Evolutionary conservation across 805 yeast genomes (phyloP), one percentile per base, ranked within the genome.

Genomic region (Ogataea dorogensis): DNA sequence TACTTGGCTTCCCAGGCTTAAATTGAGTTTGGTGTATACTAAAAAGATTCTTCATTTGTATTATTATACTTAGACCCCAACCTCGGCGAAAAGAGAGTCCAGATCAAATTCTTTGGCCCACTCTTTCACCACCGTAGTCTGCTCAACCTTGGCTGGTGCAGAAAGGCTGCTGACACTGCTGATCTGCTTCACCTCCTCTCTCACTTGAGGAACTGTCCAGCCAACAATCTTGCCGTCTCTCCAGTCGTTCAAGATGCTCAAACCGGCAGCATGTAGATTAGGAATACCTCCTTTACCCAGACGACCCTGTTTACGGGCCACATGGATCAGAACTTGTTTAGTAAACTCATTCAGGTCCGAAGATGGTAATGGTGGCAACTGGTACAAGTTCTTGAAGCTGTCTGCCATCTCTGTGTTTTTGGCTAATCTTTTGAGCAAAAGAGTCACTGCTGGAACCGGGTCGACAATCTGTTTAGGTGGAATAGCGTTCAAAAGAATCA

Each of bases 21-120:
- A 49, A 14, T 32, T n/a, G n/a, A n/a, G n/a, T n/a, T n/a, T n/a
- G n/a, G n/a, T n/a, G n/a, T n/a, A n/a, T n/a, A n/a, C n/a, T n/a
- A n/a, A n/a, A n/a, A n/a, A n/a, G n/a, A n/a, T n/a, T n/a, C n/a
- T n/a, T n/a, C n/a, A n/a, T n/a, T n/a, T n/a, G n/a, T n/a, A n/a
- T n/a, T n/a, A n/a, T n/a, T n/a, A n/a, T n/a, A 33, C 18, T 53
- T 53, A 43, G 56, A 59, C 24, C 17, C 37, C 37, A 16, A 59
- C 64, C 37, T 65, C 71, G 28, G 67, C 63, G 55, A 89, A 80
- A 46, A 89, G 70, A 4, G 85, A 86, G 59, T 86, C 96, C 50
- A 93, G 70, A 63, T 88, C 96, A 59, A 93, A 89, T 65, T 89
- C 98, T 61, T 86, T 75, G 14, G 97, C 81, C 97, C 98, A 93